Conservation (phyloP, 768 basidiomycete genomes). For the Lyophyllum shimeji region DNA sequence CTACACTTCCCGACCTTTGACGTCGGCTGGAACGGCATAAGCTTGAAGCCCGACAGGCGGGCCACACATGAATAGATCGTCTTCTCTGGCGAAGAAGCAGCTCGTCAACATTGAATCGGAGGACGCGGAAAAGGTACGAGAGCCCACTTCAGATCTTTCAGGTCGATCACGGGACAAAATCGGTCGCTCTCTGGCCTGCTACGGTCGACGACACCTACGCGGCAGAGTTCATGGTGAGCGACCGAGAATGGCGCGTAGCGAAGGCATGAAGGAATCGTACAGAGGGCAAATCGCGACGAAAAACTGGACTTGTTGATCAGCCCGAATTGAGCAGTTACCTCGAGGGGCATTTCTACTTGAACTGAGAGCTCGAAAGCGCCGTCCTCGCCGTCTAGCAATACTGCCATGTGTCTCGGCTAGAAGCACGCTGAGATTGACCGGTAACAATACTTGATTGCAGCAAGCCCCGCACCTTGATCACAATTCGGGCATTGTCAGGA, state of each 20-base stretch:
- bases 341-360: not conserved
- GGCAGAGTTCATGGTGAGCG: not conserved
- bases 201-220: not conserved
- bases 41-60: slow-evolving; percentile 11
- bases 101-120: not conserved
- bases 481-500: not conserved
- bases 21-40: slow-evolving; percentile 2
- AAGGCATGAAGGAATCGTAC: not conserved
- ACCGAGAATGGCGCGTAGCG: too few species aligned
- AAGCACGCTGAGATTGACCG: not conserved
- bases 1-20: not conserved
- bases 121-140: not conserved
- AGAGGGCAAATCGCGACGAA: not conserved
- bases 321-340: not conserved
- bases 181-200: not conserved
- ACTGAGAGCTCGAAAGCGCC: not conserved
- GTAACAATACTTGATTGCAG: too few species aligned
- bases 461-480: not conserved
- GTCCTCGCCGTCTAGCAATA: not conserved
- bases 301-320: not conserved
- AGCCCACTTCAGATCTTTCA: not conserved
- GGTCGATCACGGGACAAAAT: not conserved
- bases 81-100: not conserved
- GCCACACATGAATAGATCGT: slow-evolving; percentile 8
- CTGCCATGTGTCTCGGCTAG: not conserved